Base-by-base conservation (phyloP, 164 flowering plant species). In the Dillenia turbinata region DNA sequence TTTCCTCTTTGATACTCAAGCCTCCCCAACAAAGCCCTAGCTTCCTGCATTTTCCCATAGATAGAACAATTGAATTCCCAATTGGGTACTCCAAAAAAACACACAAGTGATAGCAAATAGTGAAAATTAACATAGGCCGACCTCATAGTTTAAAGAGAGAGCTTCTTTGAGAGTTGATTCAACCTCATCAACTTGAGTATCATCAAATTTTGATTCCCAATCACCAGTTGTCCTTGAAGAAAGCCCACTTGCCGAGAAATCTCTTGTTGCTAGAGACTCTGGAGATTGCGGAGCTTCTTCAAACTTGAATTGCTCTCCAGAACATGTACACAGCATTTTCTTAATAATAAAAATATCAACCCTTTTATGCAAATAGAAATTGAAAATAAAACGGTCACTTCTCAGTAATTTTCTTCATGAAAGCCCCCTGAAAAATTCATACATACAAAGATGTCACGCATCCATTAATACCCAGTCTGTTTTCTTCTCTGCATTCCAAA, bases 291-390 rank as follows among this genome's bases (percentile, higher is more conserved):
- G 92, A 0, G 77, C 78, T 45, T 91, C 97, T 54, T 94, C 99
- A n/a, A 91, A 81, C 69, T 81, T 91, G 78, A 87, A 88, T 66
- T 89, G 96, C 83, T 94, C 97, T 8, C 99, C 96, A 5, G 99
- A 94, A 77, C 99, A 94, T 77, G 97, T 93, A 68, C 97, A 94
- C 95, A 94, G 61, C 99, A 94, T 90, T 49, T 69, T 82, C 52
- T 54, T 73, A 59, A 60, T 14, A 47, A 47, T 14, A 50, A 47
- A 47, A 12, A 10, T 12, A n/a, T 11, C 33, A 33, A 47, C 12
- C 59, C 9, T 40, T 46, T 7, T 16, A 12, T 26, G 44, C 1
- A 14, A 47, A 56, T 26, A 40, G 22, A 19, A 19, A 19, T 19
- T 19, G 22, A 19, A 52, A 26, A 47, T 1, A 61, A 61, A 24